Conservation (phyloP, 805 yeast species). For the Starmerella apicola region DNA sequence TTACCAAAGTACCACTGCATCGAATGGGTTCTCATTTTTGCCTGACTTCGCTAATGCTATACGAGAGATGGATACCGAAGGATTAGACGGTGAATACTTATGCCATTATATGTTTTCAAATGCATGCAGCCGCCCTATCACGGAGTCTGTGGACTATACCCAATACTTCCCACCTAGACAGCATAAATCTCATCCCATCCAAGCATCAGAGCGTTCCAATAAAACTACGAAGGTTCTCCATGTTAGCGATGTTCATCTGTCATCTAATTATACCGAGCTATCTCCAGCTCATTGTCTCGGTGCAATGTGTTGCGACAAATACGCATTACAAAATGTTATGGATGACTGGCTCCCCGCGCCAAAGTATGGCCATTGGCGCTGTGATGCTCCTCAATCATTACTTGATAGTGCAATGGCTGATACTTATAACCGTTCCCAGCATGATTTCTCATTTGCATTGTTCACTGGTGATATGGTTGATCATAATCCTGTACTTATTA, state of each 20-base stretch:
- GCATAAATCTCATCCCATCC: slow-evolving; percentile 15
- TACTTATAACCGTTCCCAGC: slow-evolving; percentile 17
- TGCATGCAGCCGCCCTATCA: slow-evolving; percentile 42
- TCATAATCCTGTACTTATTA: slow-evolving; percentile 41
- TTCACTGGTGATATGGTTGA: slow-evolving; percentile 69
- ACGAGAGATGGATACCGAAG: slow-evolving; percentile 39
- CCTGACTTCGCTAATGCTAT: slow-evolving; percentile 40
- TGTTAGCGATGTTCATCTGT: slow-evolving; percentile 53
- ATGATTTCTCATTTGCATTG: slow-evolving; percentile 44
- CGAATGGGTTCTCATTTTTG: slow-evolving; percentile 18
- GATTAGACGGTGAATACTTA: slow-evolving; percentile 47
- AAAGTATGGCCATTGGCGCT: slow-evolving; percentile 46
- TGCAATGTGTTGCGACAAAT: slow-evolving; percentile 49
- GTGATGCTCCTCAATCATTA: slow-evolving; percentile 55
- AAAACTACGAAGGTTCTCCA: slow-evolving; percentile 49
- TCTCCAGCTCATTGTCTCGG: slow-evolving; percentile 31
- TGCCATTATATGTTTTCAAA: slow-evolving; percentile 41
- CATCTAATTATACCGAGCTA: slow-evolving; percentile 37
- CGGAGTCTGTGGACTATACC: slow-evolving; percentile 38
- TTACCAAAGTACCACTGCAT: slow-evolving; percentile 7
- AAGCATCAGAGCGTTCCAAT: slow-evolving; percentile 1
- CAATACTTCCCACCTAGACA: slow-evolving; percentile 37
- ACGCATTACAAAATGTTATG: slow-evolving; percentile 30
- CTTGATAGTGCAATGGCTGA: slow-evolving; percentile 45
- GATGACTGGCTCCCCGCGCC: slow-evolving; percentile 38